Base-by-base conservation (phyloP, 1,139 yeast species). In the Blastobotrys niveus region DNA sequence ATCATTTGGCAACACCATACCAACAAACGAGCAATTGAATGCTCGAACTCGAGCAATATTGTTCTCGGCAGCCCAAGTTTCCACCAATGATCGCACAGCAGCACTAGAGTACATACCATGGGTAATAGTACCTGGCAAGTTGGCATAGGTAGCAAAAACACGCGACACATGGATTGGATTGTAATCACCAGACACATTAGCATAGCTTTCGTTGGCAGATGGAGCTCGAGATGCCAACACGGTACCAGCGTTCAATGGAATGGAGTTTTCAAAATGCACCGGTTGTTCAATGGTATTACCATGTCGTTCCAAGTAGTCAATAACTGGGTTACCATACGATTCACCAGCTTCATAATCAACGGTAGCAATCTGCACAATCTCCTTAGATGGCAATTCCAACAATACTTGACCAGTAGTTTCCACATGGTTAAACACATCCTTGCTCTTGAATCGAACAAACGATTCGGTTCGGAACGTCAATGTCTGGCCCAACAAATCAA, bases 61-160 rank as follows among this genome's bases (percentile, higher is more conserved):
- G 66, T 93, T 88, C 67, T 88, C 91, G 51, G 99, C 98, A 55
- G 98, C 98, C 89, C 96, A 89, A 66, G 87, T 86, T 72, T 91
- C 99, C 56, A 91, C 96, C 64, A 88, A 77, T 17, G 93, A 79
- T 73, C 98, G 82, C 54, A 89, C 91, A 51, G 95, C 79, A 53
- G 96, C 98, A 61, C 95, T 85, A 18, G 96, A 86, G 76, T 80
- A 93, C 98, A 91, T 91, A 63, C 99, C 99, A 62, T 93, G 98
- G 31, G 98, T 91, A 60, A 91, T 91, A 34, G 97, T 91, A 56
- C 98, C 98, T 51, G 96, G 96, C 62, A 91, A 76, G 61, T 80
- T 81, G 46, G 96, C 97, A 63, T 91, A 91, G 52, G 80, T 76
- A 49, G 98, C 91, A 68, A 91, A 91, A 41, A 88, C 93, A 66